Conservation (phyloP, 345 rosid genomes). For the Citrus mangshanensis region DNA sequence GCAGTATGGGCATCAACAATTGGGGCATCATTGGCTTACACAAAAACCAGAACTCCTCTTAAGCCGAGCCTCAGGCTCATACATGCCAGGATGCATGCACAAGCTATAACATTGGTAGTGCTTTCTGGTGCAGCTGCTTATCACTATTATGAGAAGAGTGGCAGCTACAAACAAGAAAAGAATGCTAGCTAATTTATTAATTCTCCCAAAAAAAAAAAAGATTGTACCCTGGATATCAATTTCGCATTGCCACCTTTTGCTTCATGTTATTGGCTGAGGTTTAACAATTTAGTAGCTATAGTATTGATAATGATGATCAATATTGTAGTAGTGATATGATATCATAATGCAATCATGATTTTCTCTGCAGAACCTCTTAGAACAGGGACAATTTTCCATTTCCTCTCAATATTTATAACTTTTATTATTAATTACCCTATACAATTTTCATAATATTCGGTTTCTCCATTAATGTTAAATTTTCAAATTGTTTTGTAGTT, state of each 20-base stretch:
- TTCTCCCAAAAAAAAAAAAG: not conserved
- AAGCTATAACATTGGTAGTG: conserved; percentile 65
- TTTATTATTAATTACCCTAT: no score
- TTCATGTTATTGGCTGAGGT: not conserved
- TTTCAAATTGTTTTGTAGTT: no score
- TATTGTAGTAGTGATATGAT: not conserved
- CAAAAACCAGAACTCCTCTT: conserved; percentile 40
- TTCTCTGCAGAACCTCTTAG: not conserved
- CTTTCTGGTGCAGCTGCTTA: conserved; percentile 69
- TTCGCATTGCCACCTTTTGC: not conserved
- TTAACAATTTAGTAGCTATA: not conserved
- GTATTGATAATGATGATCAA: conserved; percentile 3
- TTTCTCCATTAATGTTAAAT: no score
- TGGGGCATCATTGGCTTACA: conserved; percentile 61
- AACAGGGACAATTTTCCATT: not conserved
- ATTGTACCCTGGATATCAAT: not conserved
- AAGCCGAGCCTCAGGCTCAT: conserved; percentile 72
- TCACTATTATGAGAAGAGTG: conserved; percentile 50
- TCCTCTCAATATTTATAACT: no score
- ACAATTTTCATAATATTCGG: no score
- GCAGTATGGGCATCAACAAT: conserved; percentile 62
- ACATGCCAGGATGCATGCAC: conserved; percentile 83
- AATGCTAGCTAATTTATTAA: not conserved
- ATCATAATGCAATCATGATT: not conserved
- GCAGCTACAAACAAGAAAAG: conserved; percentile 12